phyloP scores from a whole-genome alignment of 495 filamentous ascomycete genomes.

The Tricharina praecox region DNA sequence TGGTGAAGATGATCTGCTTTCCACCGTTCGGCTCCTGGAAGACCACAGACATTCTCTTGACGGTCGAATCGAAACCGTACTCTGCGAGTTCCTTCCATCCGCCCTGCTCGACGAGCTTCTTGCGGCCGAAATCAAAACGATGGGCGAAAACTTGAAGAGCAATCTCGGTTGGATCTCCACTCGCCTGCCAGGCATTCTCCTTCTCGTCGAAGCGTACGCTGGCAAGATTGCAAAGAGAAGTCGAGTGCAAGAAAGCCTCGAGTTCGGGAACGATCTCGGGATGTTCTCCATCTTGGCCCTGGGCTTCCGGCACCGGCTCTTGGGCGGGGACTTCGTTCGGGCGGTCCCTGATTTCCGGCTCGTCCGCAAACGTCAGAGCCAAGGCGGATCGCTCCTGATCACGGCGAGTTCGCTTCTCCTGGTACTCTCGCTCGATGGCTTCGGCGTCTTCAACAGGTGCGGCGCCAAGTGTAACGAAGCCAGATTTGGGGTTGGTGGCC shows the following conservation, averaged over 20 bases:
- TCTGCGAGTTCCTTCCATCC: conserved; percentile 53
- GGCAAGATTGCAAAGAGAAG: conserved; percentile 66
- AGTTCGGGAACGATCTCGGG: conserved; percentile 33
- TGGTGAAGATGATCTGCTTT: conserved; percentile 45
- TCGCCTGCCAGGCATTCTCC: conserved; percentile 46
- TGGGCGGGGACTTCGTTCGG: neutral
- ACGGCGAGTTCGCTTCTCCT: conserved; percentile 17
- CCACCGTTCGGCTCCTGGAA: conserved; percentile 34
- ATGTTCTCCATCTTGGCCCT: conserved; percentile 14
- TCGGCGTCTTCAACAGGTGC: conserved; percentile 13
- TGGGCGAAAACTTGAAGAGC: conserved; percentile 64
- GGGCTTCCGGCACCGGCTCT: conserved; percentile 23
- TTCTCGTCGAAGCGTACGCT: conserved; percentile 43
- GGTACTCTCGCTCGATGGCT: conserved; percentile 17
- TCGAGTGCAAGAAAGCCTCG: conserved; percentile 46
- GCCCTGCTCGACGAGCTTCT: conserved; percentile 33
- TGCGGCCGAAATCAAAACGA: conserved; percentile 48
- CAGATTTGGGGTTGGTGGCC: conserved; percentile 39
- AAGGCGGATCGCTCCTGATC: conserved; percentile 23
- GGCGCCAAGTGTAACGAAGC: conserved; percentile 16
- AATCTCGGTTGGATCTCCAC: conserved; percentile 71
- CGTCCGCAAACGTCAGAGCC: conserved; percentile 16
- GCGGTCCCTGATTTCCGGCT: conserved; percentile 6
- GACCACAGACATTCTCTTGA: conserved; percentile 73
- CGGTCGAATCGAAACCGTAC: conserved; percentile 63